Evolutionary conservation across 116 monocot genomes (phyloP).

Genomic region (Dioscorea cayenensis): DNA sequence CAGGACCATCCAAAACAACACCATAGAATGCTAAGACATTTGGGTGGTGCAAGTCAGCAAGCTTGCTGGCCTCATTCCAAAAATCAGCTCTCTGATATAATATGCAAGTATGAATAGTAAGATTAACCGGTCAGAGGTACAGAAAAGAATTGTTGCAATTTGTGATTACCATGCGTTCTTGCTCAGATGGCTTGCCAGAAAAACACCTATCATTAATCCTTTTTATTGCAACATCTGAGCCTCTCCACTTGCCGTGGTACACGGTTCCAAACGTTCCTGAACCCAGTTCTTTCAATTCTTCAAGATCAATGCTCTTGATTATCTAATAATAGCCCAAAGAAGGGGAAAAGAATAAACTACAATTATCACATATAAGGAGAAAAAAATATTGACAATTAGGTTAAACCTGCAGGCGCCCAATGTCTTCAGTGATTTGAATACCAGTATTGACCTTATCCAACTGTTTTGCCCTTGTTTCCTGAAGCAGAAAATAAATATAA

Average conservation of each 20-base stretch:
- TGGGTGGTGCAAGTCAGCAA: conserved; percentile 95
- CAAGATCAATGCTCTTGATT: conserved; percentile 91
- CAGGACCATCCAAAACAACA: conserved; percentile 87
- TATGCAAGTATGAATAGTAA: not conserved
- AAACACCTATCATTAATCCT: conserved; percentile 86
- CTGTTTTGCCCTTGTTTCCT: conserved; percentile 38
- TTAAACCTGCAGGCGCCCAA: conserved; percentile 73
- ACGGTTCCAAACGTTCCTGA: conserved; percentile 99
- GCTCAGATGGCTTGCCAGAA: conserved; percentile 86
- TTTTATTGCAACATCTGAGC: conserved; percentile 97
- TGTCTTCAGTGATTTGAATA: conserved; percentile 52
- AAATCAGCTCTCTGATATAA: conserved; percentile 73
- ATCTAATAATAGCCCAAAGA: conserved; percentile 28
- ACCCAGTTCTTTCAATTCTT: conserved; percentile 87
- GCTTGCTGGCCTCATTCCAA: conserved; percentile 93
- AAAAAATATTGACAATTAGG: not conserved
- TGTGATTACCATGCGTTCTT: conserved; percentile 64
- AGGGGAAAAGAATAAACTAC: not conserved
- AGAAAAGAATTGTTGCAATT: not conserved
- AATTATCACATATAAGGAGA: not conserved
- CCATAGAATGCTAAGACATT: conserved; percentile 97
- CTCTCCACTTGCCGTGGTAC: conserved; percentile 98
- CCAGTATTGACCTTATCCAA: conserved; percentile 43
- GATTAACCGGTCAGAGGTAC: not conserved
- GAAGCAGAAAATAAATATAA: conserved; percentile 13